Conservation (phyloP, 1,284 basidiomycete genomes). For the Blastosporella zonata region DNA sequence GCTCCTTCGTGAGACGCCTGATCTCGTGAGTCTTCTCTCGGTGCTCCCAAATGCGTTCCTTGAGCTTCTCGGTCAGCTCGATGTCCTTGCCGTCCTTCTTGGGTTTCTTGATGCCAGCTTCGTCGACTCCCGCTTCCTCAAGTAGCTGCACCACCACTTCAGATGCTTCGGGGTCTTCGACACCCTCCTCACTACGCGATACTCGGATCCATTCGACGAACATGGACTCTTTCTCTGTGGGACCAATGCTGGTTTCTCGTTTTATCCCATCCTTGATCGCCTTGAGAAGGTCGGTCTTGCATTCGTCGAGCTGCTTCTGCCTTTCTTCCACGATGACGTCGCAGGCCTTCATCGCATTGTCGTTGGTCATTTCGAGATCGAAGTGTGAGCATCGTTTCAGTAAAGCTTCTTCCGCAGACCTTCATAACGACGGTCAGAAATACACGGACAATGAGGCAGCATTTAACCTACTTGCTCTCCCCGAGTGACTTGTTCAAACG, state of each 20-base stretch:
- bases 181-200: constrained; percentile 57
- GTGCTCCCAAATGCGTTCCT: constrained; percentile 75
- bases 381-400: constrained; percentile 94
- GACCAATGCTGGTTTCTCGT: constrained; percentile 64
- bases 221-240: constrained; percentile 61
- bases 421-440: constrained; percentile 25
- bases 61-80: constrained; percentile 49
- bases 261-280: constrained; percentile 67
- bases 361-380: constrained; percentile 75
- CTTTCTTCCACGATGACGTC: constrained; percentile 88
- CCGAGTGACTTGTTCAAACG: constrained; percentile 85
- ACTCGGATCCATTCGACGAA: constrained; percentile 75
- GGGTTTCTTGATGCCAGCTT: constrained; percentile 30
- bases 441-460: neutral
- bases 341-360: constrained; percentile 86
- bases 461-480: constrained; percentile 71
- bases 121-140: constrained; percentile 56
- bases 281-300: constrained; percentile 69
- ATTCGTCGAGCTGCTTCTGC: constrained; percentile 74
- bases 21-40: constrained; percentile 86
- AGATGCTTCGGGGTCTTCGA: constrained; percentile 76
- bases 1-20: constrained; percentile 80
- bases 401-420: constrained; percentile 86
- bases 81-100: constrained; percentile 59
- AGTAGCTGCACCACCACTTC: constrained; percentile 57